Percentiles rank a stretch among this genome's conserved stretches.
phyloP scores from a whole-genome alignment of 2,329 filamentous ascomycete genomes.

The Aspergillus melleus region DNA sequence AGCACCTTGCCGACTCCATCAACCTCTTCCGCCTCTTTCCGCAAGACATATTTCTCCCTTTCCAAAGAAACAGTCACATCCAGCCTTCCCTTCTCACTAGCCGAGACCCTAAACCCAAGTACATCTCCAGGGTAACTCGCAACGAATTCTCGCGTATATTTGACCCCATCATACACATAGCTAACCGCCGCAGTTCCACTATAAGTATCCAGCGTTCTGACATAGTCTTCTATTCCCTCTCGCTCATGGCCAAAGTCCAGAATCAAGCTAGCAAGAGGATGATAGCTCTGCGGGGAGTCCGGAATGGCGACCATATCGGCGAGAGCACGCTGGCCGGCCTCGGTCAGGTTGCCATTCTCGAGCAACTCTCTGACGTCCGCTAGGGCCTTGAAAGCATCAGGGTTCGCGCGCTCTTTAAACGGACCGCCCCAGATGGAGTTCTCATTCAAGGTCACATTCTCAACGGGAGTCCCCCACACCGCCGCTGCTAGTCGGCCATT shows the following conservation, averaged over 20 bases:
- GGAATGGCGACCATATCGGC: slow-evolving; percentile 9
- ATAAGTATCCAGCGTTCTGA: slow-evolving; percentile 8
- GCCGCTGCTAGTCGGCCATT: slow-evolving; percentile 20
- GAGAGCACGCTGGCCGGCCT: slow-evolving; percentile 2
- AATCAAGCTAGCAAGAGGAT: slow-evolving; percentile 9
- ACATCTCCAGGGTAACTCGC: slow-evolving; percentile 13
- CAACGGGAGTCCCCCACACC: slow-evolving; percentile 14
- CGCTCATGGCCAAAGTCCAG: slow-evolving; percentile 10
- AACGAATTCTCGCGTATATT: slow-evolving; percentile 13
- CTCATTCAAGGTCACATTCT: slow-evolving; percentile 22
- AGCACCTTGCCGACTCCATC: neutral
- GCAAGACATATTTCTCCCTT: neutral
- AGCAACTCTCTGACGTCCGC: slow-evolving; percentile 3
- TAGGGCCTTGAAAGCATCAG: slow-evolving; percentile 2
- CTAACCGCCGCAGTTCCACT: slow-evolving; percentile 5
- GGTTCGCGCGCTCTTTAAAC: slow-evolving; percentile 15
- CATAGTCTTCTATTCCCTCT: slow-evolving; percentile 2
- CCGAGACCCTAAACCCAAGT: slow-evolving; percentile 3
- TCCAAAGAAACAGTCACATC: slow-evolving; percentile 4
- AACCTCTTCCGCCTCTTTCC: neutral
- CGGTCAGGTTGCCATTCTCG: slow-evolving; percentile 8
- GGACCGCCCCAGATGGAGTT: slow-evolving; percentile 23
- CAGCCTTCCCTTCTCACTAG: slow-evolving; percentile 1
- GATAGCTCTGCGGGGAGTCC: slow-evolving; percentile 11
- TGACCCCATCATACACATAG: slow-evolving; percentile 7